Base-by-base conservation (phyloP, 1,284 basidiomycete species). In the Ceratobasidium sp. region DNA sequence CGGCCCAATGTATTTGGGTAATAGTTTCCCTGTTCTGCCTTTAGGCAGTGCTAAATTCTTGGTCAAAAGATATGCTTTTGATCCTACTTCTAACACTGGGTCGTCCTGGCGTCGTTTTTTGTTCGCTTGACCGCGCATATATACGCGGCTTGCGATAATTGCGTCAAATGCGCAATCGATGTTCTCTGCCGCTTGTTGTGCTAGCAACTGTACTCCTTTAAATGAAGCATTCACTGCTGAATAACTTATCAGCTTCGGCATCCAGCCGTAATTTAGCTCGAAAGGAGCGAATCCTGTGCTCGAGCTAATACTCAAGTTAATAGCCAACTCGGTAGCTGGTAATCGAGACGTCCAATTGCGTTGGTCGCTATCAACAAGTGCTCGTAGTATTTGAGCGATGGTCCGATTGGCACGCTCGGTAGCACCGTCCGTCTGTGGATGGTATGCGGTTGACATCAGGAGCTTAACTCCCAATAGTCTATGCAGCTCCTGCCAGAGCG, bases 401-500 rank as follows among this genome's bases (percentile, higher is more conserved):
- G 77, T 79, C n/a, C 0, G 77, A 62, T 86, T 86, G 0, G 83
- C 83, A 0, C 81, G 78, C 9, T 41, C 56, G 22, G 56, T 59
- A 59, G 56, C 33, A 14, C 31, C 56, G 44, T 59, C 56, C 33
- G 82, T 84, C 73, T 87, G 79, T 0, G 85, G 86, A 69, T 87
- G 86, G 64, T 83, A 88, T 0, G 84, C 78, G 3, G 83, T 84
- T 0, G 85, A 87, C 82, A 86, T 84, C 2, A 82, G 74, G 0
- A 85, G 77, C 59, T 81, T 81, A 0, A 80, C 79, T 1, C 83
- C 83, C 1, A 84, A 33, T 8, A 84, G 19, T 8, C 79, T 60
- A 47, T 73, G 31, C 84, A 84, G 75, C 84, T 83, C 79, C 84
- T 84, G 0, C 81, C 80, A 7, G 76, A 87, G 83, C 22, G 81